These are phyloP conservation scores for Barbatosphaeria neglecta DNA, from an alignment of 495 filamentous ascomycete genomes.

Conservation along the genomic window DNA sequence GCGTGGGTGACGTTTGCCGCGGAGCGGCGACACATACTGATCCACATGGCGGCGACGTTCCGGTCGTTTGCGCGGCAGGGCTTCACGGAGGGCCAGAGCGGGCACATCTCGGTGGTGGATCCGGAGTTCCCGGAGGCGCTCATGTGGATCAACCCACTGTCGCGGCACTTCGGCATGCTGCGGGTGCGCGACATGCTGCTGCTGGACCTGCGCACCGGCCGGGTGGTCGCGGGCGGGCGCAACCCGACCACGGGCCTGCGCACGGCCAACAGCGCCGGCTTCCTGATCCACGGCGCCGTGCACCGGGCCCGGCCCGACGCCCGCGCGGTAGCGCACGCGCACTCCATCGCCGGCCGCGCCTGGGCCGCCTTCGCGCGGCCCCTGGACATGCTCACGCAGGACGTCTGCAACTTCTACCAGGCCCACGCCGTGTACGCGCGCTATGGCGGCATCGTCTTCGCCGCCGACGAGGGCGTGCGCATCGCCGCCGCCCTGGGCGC, in stretches of 20 bases:
- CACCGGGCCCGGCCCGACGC: constrained; percentile 43
- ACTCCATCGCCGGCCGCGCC: constrained; percentile 40
- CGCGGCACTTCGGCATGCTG: constrained; percentile 44
- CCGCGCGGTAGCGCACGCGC: constrained; percentile 44
- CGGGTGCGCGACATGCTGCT: constrained; percentile 42
- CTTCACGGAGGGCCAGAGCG: constrained; percentile 53
- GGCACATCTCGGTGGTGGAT: constrained; percentile 55
- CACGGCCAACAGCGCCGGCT: constrained; percentile 54
- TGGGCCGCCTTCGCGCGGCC: constrained; percentile 40
- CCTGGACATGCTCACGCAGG: constrained; percentile 49
- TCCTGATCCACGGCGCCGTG: constrained; percentile 52
- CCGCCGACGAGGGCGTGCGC: constrained; percentile 33
- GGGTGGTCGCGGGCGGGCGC: constrained; percentile 38
- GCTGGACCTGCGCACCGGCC: constrained; percentile 40
- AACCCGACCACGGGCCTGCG: constrained; percentile 9
- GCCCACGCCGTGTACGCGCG: constrained; percentile 38
- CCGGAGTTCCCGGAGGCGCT: constrained; percentile 40
- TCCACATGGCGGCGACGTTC: constrained; percentile 51
- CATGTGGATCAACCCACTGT: constrained; percentile 58
- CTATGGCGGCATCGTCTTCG: constrained; percentile 48
- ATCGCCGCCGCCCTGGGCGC: constrained; percentile 38
- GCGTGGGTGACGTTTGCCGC: too few species aligned
- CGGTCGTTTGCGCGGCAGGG: constrained; percentile 44
- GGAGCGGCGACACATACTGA: constrained; percentile 36
- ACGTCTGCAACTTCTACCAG: constrained; percentile 43